Base-by-base conservation (phyloP, 495 filamentous ascomycete species). In the Podospora pseudoanserina region DNA sequence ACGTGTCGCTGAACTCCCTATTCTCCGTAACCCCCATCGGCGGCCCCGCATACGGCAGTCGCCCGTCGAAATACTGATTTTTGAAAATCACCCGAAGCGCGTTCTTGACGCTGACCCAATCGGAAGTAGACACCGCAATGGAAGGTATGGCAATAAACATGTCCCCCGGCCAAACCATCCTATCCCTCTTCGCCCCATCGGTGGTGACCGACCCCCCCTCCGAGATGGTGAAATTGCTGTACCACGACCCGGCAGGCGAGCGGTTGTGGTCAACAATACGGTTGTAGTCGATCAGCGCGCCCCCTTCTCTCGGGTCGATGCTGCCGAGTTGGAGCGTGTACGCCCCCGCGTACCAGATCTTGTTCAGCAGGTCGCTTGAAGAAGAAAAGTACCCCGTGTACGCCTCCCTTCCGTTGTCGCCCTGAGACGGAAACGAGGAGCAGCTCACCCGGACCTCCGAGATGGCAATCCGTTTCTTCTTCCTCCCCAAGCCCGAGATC, bases 291-390 rank as follows among this genome's bases (percentile, higher is more conserved):
- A 83, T 76, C 28, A 87, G 72, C 0, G 85, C 74, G 58, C 82
- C 76, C 16, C 86, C 86, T 53, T 82, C 73, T 0, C 70, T 70
- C 0, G 85, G 84, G 64, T 85, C 79, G 55, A 87, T 84, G 7
- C 83, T 87, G 49, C 79, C 84, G 6, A 88, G 77, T 72, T 88
- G 86, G 34, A 84, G 76, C 0, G 87, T 90, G 69, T 86, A 90
- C 18, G 86, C 86, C 16, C 86, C 86, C n/a, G 86, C 83, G 71
- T 89, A 89, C 86, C 86, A 89, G 56, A 88, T 81, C 15, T 81
- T 74, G 66, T 90, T 88, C 6, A 82, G 72, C 4, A 85, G 76
- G 13, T 79, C 78, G 23, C 81, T 82, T 5, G 77, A 75, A 57
- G 76, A 80, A 68, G 82, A 73, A 65, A 86, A 86, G 63, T 84